These are phyloP conservation scores for Scleroderma bovista DNA, from an alignment of 768 basidiomycete genomes.

Conservation along the genomic window DNA sequence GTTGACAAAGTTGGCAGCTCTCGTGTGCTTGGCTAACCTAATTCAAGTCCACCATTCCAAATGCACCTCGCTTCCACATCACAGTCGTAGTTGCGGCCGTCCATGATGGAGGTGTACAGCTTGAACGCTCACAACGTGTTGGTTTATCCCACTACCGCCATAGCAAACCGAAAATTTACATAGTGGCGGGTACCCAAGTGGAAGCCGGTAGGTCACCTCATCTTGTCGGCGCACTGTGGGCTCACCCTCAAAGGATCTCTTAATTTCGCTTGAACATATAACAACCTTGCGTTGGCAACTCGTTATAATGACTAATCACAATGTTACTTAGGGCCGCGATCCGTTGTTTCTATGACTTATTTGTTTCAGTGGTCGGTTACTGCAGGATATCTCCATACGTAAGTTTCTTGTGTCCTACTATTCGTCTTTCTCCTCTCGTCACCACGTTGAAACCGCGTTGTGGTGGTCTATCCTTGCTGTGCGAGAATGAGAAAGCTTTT, in stretches of 20 bases:
- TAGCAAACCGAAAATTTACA: background rate
- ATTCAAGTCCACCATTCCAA: background rate
- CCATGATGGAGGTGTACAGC: background rate
- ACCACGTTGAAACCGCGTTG: slow-evolving; percentile 23
- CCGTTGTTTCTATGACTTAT: slow-evolving; percentile 9
- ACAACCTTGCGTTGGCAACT: background rate
- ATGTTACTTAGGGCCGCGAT: background rate
- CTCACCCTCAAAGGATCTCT: background rate
- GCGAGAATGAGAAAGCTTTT: slow-evolving; percentile 1
- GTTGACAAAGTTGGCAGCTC: no score
- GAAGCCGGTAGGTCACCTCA: no score
- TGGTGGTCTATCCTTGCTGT: background rate
- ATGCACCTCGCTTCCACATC: background rate
- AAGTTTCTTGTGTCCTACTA: slow-evolving; percentile 8
- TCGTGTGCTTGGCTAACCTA: no score
- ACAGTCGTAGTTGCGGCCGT: background rate
- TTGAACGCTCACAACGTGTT: background rate
- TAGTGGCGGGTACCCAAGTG: no score
- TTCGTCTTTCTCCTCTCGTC: background rate
- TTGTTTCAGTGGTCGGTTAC: background rate
- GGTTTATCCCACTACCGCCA: background rate
- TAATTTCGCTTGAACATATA: background rate
- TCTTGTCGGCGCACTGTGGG: background rate
- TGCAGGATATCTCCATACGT: slow-evolving; percentile 14
- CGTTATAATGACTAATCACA: background rate